Evolutionary conservation across 2,329 filamentous ascomycete species (phyloP), one percentile per base, ranked within the genome.

Genomic region (Mycosphaerella sp.): DNA sequence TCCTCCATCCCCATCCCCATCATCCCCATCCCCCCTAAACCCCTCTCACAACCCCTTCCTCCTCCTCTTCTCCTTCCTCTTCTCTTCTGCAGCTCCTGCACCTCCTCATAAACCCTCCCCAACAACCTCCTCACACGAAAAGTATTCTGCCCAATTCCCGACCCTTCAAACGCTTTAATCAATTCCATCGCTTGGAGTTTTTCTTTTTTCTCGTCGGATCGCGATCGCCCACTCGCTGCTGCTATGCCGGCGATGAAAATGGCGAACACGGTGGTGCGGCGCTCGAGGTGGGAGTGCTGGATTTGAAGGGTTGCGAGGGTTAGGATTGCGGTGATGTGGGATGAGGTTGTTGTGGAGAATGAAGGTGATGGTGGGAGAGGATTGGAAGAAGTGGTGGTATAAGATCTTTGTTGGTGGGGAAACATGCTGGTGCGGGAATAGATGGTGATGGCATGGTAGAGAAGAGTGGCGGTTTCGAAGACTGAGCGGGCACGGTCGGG

Each of bases 361-460:
- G n/a, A n/a, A n/a, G n/a, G n/a, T n/a, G n/a, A n/a, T n/a, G n/a
- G n/a, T n/a, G n/a, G n/a, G n/a, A n/a, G n/a, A 16, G 69, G 62
- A 13, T 59, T 52, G 30, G 44, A 27, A 14, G 58, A 55, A 25
- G 67, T 62, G 13, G 68, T 66, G 7, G 64, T 66, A 1, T 66
- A 69, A 17, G 74, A 68, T 8, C 70, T 57, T 2, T 70, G 63
- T 62, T 80, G 78, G 4, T 68, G 65, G 2, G 72, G 70, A 68
- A 73, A 79, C 71, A 80, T 75, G 58, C 72, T 75, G 4, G 75
- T 78, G 49, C 75, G 73, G n/a, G 73, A 72, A 60, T 78, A 79
- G 44, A 81, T 70, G 14, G 75, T 68, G 39, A 70, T 50, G 14
- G 62, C 69, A 55, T 77, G 74, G 62, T 75, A 78, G 10, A 80